Evolutionary conservation across 345 rosid genomes (phyloP).

Genomic region (Cardamine occulta): DNA sequence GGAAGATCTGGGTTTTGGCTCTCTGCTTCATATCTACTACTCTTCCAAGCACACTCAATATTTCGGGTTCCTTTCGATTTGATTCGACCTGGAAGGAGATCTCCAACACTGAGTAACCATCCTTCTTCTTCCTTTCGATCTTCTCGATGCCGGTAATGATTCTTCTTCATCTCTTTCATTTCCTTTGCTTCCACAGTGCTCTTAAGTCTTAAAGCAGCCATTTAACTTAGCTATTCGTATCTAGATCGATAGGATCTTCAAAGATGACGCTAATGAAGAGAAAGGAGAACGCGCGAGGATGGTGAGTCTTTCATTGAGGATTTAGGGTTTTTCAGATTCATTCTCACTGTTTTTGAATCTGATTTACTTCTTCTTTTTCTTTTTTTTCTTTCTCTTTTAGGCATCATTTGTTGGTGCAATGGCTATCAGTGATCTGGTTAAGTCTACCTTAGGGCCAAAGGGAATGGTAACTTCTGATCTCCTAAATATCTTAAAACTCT

Average conservation of each 20-base stretch:
- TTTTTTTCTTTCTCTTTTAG: slow-evolving; percentile 40
- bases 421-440: slow-evolving; percentile 90
- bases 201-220: not conserved
- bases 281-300: slow-evolving; percentile 96
- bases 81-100: slow-evolving; percentile 26
- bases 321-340: slow-evolving; percentile 41
- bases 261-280: slow-evolving; percentile 94
- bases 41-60: slow-evolving; percentile 7
- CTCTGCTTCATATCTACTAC: slow-evolving; percentile 26
- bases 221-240: slow-evolving; percentile 16
- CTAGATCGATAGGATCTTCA: slow-evolving; percentile 72
- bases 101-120: slow-evolving; percentile 9
- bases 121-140: slow-evolving; percentile 19
- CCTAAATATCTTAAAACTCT: not conserved
- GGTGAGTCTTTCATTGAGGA: slow-evolving; percentile 52
- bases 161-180: slow-evolving; percentile 17
- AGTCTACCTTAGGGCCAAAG: slow-evolving; percentile 95
- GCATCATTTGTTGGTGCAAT: slow-evolving; percentile 95
- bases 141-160: slow-evolving; percentile 43
- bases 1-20: slow-evolving; percentile 35
- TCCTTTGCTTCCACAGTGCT: not conserved
- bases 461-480: slow-evolving; percentile 75
- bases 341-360: slow-evolving; percentile 12
- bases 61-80: slow-evolving; percentile 1
- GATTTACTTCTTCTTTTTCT: not conserved